Evolutionary conservation across 2,329 filamentous ascomycete species (phyloP).

Genomic region (Talaromyces sp.): DNA sequence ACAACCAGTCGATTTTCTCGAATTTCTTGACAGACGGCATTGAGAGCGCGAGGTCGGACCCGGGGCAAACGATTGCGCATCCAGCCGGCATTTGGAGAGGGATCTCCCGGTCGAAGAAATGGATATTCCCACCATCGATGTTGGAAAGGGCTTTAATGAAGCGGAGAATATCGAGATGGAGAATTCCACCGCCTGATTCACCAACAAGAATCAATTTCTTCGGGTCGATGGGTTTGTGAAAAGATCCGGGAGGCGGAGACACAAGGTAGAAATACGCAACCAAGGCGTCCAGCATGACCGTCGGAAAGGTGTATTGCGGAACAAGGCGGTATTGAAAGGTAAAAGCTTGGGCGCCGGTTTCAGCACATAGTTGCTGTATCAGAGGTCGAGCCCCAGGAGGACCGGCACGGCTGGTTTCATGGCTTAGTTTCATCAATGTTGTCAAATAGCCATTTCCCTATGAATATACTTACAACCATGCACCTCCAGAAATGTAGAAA

Average conservation of each 20-base stretch:
- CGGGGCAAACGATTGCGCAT: constrained; percentile 1
- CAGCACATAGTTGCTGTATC: background rate
- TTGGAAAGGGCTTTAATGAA: background rate
- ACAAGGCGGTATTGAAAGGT: constrained; percentile 6
- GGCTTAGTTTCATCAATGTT: too few relatives aligned
- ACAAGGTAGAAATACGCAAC: constrained; percentile 3
- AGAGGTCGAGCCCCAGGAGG: constrained; percentile 1
- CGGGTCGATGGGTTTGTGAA: constrained; percentile 1
- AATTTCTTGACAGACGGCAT: constrained; percentile 1
- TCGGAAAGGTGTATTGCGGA: background rate
- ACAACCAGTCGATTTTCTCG: background rate
- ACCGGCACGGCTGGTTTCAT: background rate
- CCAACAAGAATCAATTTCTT: constrained; percentile 5
- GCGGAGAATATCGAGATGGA: background rate
- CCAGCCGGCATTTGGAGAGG: background rate
- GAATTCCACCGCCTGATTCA: constrained; percentile 1
- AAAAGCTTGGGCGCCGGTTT: background rate
- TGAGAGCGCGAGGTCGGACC: background rate
- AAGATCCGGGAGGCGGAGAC: constrained; percentile 1
- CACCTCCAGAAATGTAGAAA: constrained; percentile 3
- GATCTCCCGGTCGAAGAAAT: background rate
- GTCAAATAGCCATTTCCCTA: background rate
- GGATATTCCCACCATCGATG: background rate
- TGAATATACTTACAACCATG: constrained; percentile 4
- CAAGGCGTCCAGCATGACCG: background rate